These are phyloP conservation scores for Yamadazyma sp. DNA, from an alignment of 1,139 yeast genomes.

Conservation along the genomic window DNA sequence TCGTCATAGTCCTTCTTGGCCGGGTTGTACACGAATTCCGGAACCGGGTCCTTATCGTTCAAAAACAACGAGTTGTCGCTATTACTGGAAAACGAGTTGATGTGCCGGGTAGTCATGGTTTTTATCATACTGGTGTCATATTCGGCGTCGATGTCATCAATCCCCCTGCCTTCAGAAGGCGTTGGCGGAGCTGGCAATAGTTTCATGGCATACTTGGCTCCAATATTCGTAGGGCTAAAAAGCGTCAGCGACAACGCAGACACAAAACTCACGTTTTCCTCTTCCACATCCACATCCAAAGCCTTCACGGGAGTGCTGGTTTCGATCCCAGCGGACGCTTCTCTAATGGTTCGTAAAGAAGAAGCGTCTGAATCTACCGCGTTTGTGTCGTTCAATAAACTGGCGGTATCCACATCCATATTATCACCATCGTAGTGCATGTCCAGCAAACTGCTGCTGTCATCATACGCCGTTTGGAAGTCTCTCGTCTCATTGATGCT, in stretches of 20 bases:
- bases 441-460: conserved; percentile 19
- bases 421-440: conserved; percentile 3
- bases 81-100: conserved; percentile 22
- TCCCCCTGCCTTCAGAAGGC: background rate
- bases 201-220: conserved; percentile 39
- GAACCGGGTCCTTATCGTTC: conserved; percentile 12
- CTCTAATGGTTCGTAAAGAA: conserved; percentile 11
- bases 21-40: conserved; percentile 24
- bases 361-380: conserved; percentile 4
- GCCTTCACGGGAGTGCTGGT: conserved; percentile 13
- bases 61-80: conserved; percentile 20
- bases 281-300: conserved; percentile 10
- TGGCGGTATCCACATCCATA: conserved; percentile 1
- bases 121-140: conserved; percentile 19
- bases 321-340: conserved; percentile 7
- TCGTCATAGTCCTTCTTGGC: conserved; percentile 21
- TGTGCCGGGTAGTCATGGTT: conserved; percentile 15
- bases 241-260: conserved; percentile 20
- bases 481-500: conserved; percentile 10
- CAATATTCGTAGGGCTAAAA: conserved; percentile 38
- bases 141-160: conserved; percentile 21
- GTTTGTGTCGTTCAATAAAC: background rate
- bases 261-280: conserved; percentile 18
- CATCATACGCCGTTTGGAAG: conserved; percentile 11
- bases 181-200: conserved; percentile 28